Conservation (phyloP, 805 yeast species). For the Starmerella gropengiesseri region DNA sequence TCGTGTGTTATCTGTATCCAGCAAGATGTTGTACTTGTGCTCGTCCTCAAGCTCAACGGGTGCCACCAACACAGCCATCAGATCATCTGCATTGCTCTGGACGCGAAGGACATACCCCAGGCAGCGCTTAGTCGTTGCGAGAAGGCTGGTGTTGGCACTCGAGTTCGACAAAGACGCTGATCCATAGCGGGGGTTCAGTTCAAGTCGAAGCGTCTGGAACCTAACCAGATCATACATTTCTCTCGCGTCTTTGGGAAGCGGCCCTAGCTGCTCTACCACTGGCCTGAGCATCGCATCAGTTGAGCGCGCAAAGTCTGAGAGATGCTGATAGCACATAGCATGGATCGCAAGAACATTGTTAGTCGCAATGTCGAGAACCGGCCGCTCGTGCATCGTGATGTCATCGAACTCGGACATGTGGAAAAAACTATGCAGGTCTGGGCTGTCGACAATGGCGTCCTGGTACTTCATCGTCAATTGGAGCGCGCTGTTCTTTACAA, state of each 20-base stretch:
- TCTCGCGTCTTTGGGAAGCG: conserved; percentile 36
- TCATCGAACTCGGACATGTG: conserved; percentile 55
- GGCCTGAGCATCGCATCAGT: conserved; percentile 45
- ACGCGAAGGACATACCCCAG: conserved; percentile 73
- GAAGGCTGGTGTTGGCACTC: conserved; percentile 27
- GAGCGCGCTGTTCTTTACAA: conserved; percentile 42
- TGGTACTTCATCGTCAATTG: conserved; percentile 38
- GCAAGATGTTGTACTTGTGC: conserved; percentile 21
- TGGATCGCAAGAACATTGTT: conserved; percentile 33
- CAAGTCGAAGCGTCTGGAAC: conserved; percentile 43
- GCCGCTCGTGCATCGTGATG: conserved; percentile 41
- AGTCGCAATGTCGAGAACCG: conserved; percentile 31
- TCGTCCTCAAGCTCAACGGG: conserved; percentile 66
- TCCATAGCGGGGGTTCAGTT: conserved; percentile 47
- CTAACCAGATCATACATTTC: conserved; percentile 42
- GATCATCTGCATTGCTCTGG: conserved; percentile 51
- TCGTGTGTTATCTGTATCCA: conserved; percentile 19
- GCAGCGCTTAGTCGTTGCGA: conserved; percentile 53
- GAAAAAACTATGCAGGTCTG: conserved; percentile 49
- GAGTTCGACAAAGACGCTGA: conserved; percentile 20
- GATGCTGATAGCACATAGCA: conserved; percentile 29
- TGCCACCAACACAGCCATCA: conserved; percentile 57
- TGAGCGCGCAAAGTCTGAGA: conserved; percentile 22
- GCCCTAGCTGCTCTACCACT: conserved; percentile 35
- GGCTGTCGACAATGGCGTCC: conserved; percentile 39